Base-by-base conservation (phyloP, 257 asterid genomes). In the Scutellaria galericulata region DNA sequence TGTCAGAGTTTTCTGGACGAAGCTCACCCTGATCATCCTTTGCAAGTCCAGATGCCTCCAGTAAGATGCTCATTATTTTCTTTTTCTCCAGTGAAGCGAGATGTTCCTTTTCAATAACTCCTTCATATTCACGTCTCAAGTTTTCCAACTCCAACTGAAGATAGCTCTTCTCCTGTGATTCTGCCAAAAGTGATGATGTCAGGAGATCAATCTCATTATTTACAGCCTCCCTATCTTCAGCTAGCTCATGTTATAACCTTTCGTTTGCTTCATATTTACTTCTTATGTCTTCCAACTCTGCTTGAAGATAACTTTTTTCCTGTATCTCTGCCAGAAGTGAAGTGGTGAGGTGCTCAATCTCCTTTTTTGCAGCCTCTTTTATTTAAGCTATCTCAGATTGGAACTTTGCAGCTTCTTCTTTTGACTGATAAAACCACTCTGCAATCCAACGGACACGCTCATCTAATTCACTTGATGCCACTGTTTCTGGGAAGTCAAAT, bases 31-130 rank as follows among this genome's bases (percentile, higher is more conserved):
- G 77, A 71, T 45, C 68, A 64, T 78, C 81, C 20, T 78, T 64
- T 79, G 86, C 65, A 62, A 86, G 73, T 65, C 95, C 93, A 76
- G 94, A 86, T 79, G 92, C 95, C 83, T 89, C 86, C 37, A 88
- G 83, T 78, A 95, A 80, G 84, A 68, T 64, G 73, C 44, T 78
- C 70, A 95, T 63, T 14, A 87, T 76, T 73, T 71, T 77, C 76
- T 81, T 89, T 82, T 83, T 89, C 80, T 89, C 97, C 75, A 73
- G 3, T 62, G 84, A 82, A 66, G 63, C 60, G 31, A 59, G 75
- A 72, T 73, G 39, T 68, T 90, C 89, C 77, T 80, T 86, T 75
- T 77, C 79, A 70, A 81, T 60, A 71, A 80, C 67, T 71, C 61
- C 85, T 74, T 83, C 90, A 77, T 82, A 83, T 63, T 79, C 70